Percentiles rank a stretch among this genome's conserved stretches.
These are phyloP conservation scores for Raffaelea albimanens DNA, from an alignment of 2,329 filamentous ascomycete species.

Conservation along the genomic window DNA sequence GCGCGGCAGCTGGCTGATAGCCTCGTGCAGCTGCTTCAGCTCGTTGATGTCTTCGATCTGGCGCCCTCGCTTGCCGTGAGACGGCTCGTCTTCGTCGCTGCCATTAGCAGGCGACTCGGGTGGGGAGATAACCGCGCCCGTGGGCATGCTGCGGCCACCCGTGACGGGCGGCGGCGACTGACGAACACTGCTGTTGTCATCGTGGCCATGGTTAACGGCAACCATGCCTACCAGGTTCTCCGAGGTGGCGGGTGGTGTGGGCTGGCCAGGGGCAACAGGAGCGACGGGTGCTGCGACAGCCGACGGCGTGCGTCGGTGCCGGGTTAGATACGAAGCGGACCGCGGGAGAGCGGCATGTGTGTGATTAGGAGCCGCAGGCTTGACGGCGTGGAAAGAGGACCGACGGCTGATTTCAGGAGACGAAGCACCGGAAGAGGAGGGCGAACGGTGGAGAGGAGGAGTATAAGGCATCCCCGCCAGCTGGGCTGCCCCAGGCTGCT, in stretches of 20 bases:
- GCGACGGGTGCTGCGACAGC: no score
- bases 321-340: conserved; percentile 56
- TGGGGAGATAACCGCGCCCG: conserved; percentile 79
- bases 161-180: conserved; percentile 78
- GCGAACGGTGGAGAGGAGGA: conserved; percentile 60
- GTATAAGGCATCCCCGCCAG: conserved; percentile 73
- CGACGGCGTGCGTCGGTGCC: conserved; percentile 51
- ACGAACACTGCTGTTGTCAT: conserved; percentile 45
- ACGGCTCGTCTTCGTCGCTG: conserved; percentile 71
- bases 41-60: conserved; percentile 47
- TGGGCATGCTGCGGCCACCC: conserved; percentile 62
- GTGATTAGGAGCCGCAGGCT: conserved; percentile 18
- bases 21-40: conserved; percentile 66
- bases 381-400: conserved; percentile 40
- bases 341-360: conserved; percentile 45
- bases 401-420: conserved; percentile 51
- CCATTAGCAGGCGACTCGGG: conserved; percentile 76
- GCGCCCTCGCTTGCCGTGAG: conserved; percentile 31
- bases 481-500: conserved; percentile 14
- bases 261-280: conserved; percentile 25
- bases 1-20: conserved; percentile 70
- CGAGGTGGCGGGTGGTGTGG: conserved; percentile 39
- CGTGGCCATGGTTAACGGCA: conserved; percentile 14
- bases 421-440: conserved; percentile 46
- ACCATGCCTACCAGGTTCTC: conserved; percentile 38